A percentile compares a stretch with the other conserved stretches of the same genome.
These are phyloP conservation scores for Fusarium sp. DNA, from an alignment of 2,329 filamentous ascomycete genomes.

Conservation along the genomic window DNA sequence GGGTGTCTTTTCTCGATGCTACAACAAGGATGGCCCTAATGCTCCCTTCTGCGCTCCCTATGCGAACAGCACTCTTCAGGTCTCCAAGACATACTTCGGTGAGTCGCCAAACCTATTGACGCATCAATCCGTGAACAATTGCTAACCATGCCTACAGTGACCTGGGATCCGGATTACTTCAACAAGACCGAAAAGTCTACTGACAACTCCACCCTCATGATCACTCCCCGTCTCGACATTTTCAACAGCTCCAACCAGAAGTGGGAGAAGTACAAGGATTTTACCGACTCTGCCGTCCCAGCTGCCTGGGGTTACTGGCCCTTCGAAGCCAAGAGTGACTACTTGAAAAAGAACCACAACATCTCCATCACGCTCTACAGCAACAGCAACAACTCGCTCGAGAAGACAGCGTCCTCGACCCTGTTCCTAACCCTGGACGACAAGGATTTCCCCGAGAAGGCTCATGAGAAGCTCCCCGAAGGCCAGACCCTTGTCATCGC, in stretches of 20 bases:
- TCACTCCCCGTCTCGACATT: conserved; percentile 57
- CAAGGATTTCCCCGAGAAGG: conserved; percentile 54
- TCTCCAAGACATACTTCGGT: conserved; percentile 65
- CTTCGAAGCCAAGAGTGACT: conserved; percentile 55
- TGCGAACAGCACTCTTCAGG: conserved; percentile 58
- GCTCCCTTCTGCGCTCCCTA: conserved; percentile 66
- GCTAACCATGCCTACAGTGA: conserved; percentile 56
- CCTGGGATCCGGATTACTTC: conserved; percentile 68
- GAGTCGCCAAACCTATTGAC: conserved; percentile 29
- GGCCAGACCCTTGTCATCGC: conserved; percentile 64
- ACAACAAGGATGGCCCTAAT: conserved; percentile 59
- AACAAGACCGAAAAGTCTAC: conserved; percentile 55
- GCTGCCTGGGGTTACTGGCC: conserved; percentile 63
- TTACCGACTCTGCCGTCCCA: conserved; percentile 52
- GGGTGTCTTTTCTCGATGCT: conserved; percentile 64
- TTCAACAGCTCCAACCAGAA: conserved; percentile 55
- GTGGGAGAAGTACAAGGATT: conserved; percentile 52
- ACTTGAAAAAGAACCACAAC: conserved; percentile 57
- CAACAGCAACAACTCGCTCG: conserved; percentile 51
- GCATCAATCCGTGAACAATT: background rate
- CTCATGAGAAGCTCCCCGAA: conserved; percentile 50
- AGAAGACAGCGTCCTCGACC: conserved; percentile 57
- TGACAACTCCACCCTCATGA: conserved; percentile 49
- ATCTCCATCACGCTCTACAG: conserved; percentile 62
- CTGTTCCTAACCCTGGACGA: conserved; percentile 54